phyloP scores from a whole-genome alignment of 352 stramenopile species.

The Pythium insidiosum region DNA sequence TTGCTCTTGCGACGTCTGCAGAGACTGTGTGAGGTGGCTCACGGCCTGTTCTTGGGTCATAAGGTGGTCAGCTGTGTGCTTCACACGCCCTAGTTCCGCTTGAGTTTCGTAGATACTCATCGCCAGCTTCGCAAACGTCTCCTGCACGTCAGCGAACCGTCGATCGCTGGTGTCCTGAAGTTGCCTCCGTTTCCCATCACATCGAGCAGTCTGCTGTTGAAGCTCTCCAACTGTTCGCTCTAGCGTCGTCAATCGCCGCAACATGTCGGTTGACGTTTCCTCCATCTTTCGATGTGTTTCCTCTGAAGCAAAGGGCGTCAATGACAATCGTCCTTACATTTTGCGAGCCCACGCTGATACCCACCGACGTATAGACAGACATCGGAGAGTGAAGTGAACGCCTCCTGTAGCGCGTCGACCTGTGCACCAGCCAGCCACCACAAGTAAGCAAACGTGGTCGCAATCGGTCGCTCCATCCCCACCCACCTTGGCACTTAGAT shows the following conservation, averaged over 20 bases:
- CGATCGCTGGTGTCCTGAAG: conserved; percentile 29
- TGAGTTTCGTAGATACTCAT: conserved; percentile 39
- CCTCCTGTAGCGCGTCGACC: conserved; percentile 37
- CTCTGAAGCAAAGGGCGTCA: conserved; percentile 5
- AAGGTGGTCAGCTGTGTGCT: conserved; percentile 33
- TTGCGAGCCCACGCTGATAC: neutral
- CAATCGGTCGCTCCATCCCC: no score
- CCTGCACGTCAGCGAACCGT: conserved; percentile 29
- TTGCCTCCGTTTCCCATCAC: conserved; percentile 31
- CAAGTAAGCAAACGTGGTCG: neutral
- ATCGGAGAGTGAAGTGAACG: conserved; percentile 51
- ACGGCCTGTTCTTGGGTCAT: conserved; percentile 35
- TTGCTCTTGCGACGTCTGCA: conserved; percentile 46
- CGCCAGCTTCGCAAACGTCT: conserved; percentile 41
- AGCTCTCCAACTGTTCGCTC: conserved; percentile 25
- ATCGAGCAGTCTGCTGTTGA: conserved; percentile 21
- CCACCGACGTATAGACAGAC: conserved; percentile 33
- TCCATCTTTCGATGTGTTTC: conserved; percentile 14
- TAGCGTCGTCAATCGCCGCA: conserved; percentile 21
- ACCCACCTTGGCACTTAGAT: conserved; percentile 26
- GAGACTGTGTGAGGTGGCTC: conserved; percentile 24
- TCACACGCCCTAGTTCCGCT: conserved; percentile 27
- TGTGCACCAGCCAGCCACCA: conserved; percentile 1
- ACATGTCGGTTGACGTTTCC: conserved; percentile 6
- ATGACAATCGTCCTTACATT: neutral